phyloP scores from a whole-genome alignment of 306 rosid genomes.

The Dalbergia cochinchinensis region DNA sequence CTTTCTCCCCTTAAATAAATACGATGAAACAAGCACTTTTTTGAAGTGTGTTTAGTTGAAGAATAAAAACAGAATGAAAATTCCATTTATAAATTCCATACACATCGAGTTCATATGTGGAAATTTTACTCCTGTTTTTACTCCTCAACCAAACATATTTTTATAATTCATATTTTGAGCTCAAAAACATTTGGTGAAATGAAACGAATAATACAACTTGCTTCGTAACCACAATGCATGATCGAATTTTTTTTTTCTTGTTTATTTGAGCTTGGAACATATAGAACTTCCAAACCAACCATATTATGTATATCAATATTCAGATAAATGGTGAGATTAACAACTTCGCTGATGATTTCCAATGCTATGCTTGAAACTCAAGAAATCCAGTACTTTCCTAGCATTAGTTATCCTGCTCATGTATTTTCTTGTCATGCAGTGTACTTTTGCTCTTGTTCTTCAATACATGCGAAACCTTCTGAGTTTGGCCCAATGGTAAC shows the following conservation, averaged over 20 bases:
- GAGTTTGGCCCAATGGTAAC: too few relatives aligned
- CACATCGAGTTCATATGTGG: too few relatives aligned
- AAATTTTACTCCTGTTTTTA: too few relatives aligned
- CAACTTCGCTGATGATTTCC: conserved; percentile 60
- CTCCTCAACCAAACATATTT: too few relatives aligned
- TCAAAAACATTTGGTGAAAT: background rate
- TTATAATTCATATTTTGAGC: background rate
- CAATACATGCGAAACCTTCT: conserved; percentile 22
- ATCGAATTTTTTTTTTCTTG: background rate
- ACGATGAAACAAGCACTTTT: too few relatives aligned
- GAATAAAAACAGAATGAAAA: too few relatives aligned
- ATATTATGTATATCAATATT: conserved; percentile 62
- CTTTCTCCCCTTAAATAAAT: too few relatives aligned
- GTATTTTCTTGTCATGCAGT: conserved; percentile 59
- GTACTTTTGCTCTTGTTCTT: conserved; percentile 55
- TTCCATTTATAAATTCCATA: too few relatives aligned
- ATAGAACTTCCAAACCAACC: conserved; percentile 75
- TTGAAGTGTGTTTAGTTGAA: too few relatives aligned
- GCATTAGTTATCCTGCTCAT: conserved; percentile 70
- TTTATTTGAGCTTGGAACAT: conserved; percentile 40
- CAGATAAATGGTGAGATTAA: conserved; percentile 53
- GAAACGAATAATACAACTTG: background rate
- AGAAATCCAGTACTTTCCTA: conserved; percentile 50
- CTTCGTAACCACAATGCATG: background rate
- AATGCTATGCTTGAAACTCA: conserved; percentile 59